Evolutionary conservation across 495 filamentous ascomycete species (phyloP).

Genomic region (Tetracladium setigerum): DNA sequence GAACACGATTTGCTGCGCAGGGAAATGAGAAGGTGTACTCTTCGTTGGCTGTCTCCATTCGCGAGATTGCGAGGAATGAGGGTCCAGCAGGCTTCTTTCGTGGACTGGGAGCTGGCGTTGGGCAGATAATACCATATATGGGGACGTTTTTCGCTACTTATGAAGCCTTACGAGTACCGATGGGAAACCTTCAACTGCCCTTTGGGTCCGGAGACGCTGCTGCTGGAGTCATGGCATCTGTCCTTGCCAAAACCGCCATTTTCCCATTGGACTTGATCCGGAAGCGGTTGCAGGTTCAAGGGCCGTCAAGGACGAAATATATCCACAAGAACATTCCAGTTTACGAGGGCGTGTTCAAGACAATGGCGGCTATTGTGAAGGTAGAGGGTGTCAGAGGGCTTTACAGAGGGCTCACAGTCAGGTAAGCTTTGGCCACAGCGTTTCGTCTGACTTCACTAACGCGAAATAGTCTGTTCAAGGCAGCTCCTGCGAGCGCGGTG

Average conservation of each 20-base stretch:
- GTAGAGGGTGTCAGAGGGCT: constrained; percentile 73
- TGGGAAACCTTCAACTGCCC: constrained; percentile 50
- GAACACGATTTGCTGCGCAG: constrained; percentile 93
- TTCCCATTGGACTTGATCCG: constrained; percentile 92
- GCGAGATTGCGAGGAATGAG: constrained; percentile 67
- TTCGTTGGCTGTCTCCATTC: constrained; percentile 56
- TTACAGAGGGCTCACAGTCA: constrained; percentile 83
- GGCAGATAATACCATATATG: constrained; percentile 92
- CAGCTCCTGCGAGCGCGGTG: constrained; percentile 87
- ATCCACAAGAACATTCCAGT: constrained; percentile 83
- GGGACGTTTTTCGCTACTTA: constrained; percentile 90
- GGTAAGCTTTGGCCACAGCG: constrained; percentile 22
- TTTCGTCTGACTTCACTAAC: constrained; percentile 1
- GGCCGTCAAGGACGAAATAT: constrained; percentile 70
- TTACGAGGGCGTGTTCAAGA: constrained; percentile 59
- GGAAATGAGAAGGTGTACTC: constrained; percentile 75
- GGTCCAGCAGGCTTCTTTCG: constrained; percentile 77
- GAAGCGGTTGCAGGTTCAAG: constrained; percentile 93
- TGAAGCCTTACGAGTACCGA: constrained; percentile 55
- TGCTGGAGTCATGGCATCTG: constrained; percentile 68
- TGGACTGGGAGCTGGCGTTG: constrained; percentile 69
- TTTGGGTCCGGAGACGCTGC: constrained; percentile 74
- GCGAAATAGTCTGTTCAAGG: constrained; percentile 61
- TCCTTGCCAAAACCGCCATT: constrained; percentile 78
- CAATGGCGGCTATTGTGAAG: constrained; percentile 57